phyloP scores from a whole-genome alignment of 2,329 filamentous ascomycete species.

The Coleophoma crateriformis region DNA sequence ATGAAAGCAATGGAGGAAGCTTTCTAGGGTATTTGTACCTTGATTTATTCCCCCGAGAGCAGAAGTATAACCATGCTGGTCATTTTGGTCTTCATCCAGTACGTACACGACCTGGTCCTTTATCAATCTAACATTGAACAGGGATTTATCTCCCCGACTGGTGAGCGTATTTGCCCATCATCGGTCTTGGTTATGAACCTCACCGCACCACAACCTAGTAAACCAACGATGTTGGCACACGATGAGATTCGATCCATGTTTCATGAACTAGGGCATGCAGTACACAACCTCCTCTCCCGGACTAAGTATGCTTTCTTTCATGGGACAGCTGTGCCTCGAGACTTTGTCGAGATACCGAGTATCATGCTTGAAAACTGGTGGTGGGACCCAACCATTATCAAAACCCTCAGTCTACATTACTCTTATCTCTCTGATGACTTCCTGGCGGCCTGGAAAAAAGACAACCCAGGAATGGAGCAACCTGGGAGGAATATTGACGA shows the following conservation, averaged over 20 bases:
- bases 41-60: conserved; percentile 43
- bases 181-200: background rate
- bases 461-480: background rate
- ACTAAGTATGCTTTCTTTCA: conserved; percentile 33
- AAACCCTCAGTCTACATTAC: background rate
- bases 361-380: conserved; percentile 36
- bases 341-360: conserved; percentile 32
- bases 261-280: background rate
- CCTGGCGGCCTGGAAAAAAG: background rate
- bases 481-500: background rate
- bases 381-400: conserved; percentile 30
- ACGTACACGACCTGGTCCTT: background rate
- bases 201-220: background rate
- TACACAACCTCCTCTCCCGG: background rate
- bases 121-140: background rate
- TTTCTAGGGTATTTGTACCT: conserved; percentile 55
- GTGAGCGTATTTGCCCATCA: background rate
- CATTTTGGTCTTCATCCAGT: background rate
- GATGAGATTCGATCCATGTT: background rate
- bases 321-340: conserved; percentile 43
- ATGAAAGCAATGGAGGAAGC: conserved; percentile 53
- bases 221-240: background rate
- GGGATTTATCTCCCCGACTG: background rate
- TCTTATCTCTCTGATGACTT: background rate
- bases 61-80: background rate